These are phyloP conservation scores for Fusarium caatingaense DNA, from an alignment of 2,329 filamentous ascomycete genomes.

Conservation along the genomic window DNA sequence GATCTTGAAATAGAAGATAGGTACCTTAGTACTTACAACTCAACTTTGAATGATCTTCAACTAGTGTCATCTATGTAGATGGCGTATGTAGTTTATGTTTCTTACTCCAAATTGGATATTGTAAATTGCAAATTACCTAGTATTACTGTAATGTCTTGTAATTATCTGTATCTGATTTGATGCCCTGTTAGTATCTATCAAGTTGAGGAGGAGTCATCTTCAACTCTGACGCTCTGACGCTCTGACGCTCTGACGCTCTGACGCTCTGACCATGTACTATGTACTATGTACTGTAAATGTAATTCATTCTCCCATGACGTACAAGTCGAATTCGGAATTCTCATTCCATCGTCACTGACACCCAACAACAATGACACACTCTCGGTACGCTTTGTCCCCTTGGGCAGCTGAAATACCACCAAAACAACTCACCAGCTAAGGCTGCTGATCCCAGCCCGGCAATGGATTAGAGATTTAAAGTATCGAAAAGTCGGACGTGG, in stretches of 20 bases:
- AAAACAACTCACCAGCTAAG: constrained; percentile 33
- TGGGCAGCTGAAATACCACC: constrained; percentile 44
- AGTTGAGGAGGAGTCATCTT: neutral
- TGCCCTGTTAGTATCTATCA: neutral
- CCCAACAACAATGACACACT: constrained; percentile 6
- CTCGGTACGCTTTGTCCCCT: constrained; percentile 29
- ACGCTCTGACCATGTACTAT: neutral
- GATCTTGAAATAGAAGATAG: neutral
- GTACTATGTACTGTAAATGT: neutral
- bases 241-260: neutral
- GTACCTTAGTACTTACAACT: neutral
- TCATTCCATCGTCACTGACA: constrained; percentile 2
- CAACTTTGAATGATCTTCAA: neutral
- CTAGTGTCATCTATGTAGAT: neutral
- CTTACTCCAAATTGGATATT: neutral
- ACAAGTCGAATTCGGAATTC: neutral
- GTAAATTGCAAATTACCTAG: neutral
- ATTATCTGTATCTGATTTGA: neutral
- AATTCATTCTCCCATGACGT: constrained; percentile 13
- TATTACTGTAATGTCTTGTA: neutral
- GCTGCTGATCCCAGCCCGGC: constrained; percentile 30
- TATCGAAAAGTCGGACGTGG: constrained; percentile 21
- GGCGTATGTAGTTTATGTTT: neutral
- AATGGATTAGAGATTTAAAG: constrained; percentile 13
- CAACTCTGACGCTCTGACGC: neutral